phyloP scores from a whole-genome alignment of 768 basidiomycete species.

The Boletus sensibilis region DNA sequence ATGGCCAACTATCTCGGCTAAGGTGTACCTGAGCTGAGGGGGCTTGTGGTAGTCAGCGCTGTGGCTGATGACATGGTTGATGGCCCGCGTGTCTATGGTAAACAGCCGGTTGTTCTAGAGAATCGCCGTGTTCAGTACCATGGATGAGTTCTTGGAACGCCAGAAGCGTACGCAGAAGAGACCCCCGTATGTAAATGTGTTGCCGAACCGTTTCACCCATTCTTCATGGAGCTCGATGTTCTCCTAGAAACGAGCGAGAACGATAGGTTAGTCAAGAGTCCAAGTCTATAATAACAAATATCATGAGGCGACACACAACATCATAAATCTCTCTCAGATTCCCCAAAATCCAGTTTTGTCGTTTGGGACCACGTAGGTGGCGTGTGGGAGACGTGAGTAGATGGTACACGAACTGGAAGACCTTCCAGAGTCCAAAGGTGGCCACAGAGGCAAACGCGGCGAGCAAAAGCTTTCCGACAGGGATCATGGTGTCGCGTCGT shows the following conservation, averaged over 20 bases:
- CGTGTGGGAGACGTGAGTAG: conserved; percentile 44
- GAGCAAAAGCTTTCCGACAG: background rate
- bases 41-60: conserved; percentile 52
- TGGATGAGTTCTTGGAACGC: too few relatives aligned
- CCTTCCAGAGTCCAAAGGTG: conserved; percentile 8
- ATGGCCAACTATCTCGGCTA: background rate
- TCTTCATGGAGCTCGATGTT: conserved; percentile 8
- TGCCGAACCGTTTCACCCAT: conserved; percentile 17
- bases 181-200: conserved; percentile 11
- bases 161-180: conserved; percentile 7
- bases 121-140: background rate
- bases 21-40: background rate
- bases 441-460: background rate
- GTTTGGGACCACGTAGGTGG: conserved; percentile 46
- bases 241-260: conserved; percentile 1
- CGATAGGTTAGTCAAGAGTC: background rate
- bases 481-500: conserved; percentile 7
- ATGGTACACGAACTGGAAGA: conserved; percentile 25
- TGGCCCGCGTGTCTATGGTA: conserved; percentile 59
- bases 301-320: conserved; percentile 30
- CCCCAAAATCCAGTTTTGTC: conserved; percentile 46
- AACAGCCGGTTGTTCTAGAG: conserved; percentile 41
- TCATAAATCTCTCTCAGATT: conserved; percentile 47
- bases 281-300: background rate
- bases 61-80: conserved; percentile 60